These are phyloP conservation scores for Globisporangium cederbergense DNA, from an alignment of 352 stramenopile genomes.

Conservation along the genomic window DNA sequence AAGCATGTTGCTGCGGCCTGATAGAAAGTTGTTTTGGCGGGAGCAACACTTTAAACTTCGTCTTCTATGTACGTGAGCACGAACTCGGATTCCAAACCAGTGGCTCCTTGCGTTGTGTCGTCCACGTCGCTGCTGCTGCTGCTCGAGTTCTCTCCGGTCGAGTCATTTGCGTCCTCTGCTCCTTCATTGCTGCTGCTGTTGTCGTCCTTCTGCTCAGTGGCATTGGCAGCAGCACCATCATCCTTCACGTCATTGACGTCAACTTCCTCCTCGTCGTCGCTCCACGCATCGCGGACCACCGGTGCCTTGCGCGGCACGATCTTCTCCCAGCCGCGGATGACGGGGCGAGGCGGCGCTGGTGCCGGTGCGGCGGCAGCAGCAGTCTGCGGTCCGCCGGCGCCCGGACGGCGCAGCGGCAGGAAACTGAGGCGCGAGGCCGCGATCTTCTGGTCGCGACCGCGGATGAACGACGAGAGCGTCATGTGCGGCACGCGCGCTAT, in stretches of 20 bases:
- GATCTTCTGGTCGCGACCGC: conserved; percentile 25
- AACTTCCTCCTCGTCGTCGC: conserved; percentile 51
- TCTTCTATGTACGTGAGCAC: conserved; percentile 25
- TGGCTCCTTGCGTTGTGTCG: conserved; percentile 7
- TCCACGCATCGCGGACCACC: conserved; percentile 68
- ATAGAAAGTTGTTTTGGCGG: not conserved
- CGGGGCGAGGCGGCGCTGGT: conserved; percentile 20
- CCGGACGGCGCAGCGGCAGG: conserved; percentile 37
- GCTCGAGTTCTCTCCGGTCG: conserved; percentile 15
- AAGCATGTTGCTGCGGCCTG: conserved; percentile 3
- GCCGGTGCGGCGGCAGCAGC: conserved; percentile 15
- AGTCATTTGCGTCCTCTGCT: conserved; percentile 10
- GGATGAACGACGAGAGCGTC: conserved; percentile 55
- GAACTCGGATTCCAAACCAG: conserved; percentile 11
- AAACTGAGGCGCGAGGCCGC: conserved; percentile 49
- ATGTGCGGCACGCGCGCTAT: conserved; percentile 43
- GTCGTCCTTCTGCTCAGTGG: conserved; percentile 16
- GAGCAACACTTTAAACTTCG: conserved; percentile 10
- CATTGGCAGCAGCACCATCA: conserved; percentile 5
- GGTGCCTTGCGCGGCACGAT: conserved; percentile 43
- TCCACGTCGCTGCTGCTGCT: conserved; percentile 15
- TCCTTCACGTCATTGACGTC: conserved; percentile 2
- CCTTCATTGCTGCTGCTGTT: conserved; percentile 20
- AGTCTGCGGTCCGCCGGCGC: conserved; percentile 8
- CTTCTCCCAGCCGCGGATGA: conserved; percentile 64